Base-by-base conservation (phyloP, 1,139 yeast species). In the Torulaspora pretoriensis region DNA sequence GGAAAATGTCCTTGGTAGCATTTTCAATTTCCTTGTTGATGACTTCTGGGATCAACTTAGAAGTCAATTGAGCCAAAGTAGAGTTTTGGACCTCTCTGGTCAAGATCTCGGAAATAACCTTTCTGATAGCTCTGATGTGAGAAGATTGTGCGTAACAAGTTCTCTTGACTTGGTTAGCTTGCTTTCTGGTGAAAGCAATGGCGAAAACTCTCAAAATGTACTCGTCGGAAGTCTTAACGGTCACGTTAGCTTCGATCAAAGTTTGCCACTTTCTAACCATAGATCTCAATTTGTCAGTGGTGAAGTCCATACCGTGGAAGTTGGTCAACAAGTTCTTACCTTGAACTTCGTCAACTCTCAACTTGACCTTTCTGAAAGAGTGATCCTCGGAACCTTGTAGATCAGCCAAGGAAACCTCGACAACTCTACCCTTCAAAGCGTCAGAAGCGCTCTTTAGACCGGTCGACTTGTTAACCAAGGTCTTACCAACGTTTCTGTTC, bases 241-340 rank as follows among this genome's bases (percentile, higher is more conserved):
- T 85, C 63, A 85, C 92, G 72, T 83, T 82, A 67, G 90, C 88
- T 78, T 86, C 95, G 62, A 86, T 87, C 73, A 86, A 77, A 60
- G 94, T 79, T 76, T 86, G 95, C 95, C 95, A 86, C 75, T 86
- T 86, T 80, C 95, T 84, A 54, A 86, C 95, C 72, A 85, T 79
- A 51, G 95, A 85, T 75, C 90, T 82, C 69, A 85, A 75, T 79
- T 85, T 86, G 78, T 86, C 95, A 58, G 89, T 79, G 67, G 95
- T 85, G 80, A 85, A 84, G 77, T 84, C 89, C 75, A 85, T 74
- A 68, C 95, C 95, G 80, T 86, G 95, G 88, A 86, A 86, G 88
- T 86, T 86, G 77, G 95, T 86, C 71, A 86, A 78, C 69, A 85
- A 77, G 81, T 84, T 83, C 79, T 84, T 83, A 73, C 95, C 95